These are phyloP conservation scores for Starmerella floricola DNA, from an alignment of 805 yeast genomes.

Conservation along the genomic window DNA sequence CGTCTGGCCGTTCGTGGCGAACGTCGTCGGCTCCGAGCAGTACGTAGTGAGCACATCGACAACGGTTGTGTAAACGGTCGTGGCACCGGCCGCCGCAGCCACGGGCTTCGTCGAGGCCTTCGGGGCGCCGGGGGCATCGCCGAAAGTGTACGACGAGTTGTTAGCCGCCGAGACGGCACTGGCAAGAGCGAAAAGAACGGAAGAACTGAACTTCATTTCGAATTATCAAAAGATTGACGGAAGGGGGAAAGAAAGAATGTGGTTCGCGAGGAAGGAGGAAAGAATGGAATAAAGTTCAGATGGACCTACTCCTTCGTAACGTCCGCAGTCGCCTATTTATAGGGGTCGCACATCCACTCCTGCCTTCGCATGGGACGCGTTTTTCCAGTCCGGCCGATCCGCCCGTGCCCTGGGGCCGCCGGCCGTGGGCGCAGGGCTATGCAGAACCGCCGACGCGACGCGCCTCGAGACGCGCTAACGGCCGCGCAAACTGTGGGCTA, in stretches of 20 bases:
- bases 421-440: no score
- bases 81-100: not conserved
- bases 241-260: not conserved
- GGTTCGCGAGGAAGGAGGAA: not conserved
- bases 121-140: constrained; percentile 1
- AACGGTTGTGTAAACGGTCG: constrained; percentile 11
- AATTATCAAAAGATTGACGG: not conserved
- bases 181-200: constrained; percentile 4
- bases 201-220: constrained; percentile 7
- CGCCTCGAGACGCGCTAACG: no score
- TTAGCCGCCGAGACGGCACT: constrained; percentile 4
- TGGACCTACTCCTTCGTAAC: no score
- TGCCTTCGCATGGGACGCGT: no score
- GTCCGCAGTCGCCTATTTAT: no score
- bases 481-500: no score
- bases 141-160: constrained; percentile 6
- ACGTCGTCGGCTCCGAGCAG: constrained; percentile 60
- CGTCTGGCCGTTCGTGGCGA: constrained; percentile 33
- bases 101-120: not conserved
- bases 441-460: no score
- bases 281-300: not conserved
- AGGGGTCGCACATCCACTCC: no score
- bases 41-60: constrained; percentile 47
- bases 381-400: no score
- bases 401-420: no score